Conservation (phyloP, 768 basidiomycete genomes). For the Lactifluus piperatus region DNA sequence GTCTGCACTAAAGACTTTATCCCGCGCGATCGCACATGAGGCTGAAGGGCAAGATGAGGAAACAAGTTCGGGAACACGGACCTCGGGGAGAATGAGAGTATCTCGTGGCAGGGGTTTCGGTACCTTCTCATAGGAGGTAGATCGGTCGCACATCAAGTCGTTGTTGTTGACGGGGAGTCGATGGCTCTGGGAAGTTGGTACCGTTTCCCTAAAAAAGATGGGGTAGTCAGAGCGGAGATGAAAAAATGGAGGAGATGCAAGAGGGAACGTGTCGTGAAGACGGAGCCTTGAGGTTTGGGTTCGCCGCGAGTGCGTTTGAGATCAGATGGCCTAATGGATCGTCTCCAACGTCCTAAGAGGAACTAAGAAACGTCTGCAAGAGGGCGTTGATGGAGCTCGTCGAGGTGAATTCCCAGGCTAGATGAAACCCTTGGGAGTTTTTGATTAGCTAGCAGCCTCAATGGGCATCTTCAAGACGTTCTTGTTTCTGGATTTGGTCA, state of each 20-base stretch:
- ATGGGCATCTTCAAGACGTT: background rate
- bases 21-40: constrained; percentile 10
- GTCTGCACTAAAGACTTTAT: background rate
- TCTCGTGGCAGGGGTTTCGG: background rate
- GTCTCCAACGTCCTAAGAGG: background rate
- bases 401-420: background rate
- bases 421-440: background rate
- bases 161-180: background rate
- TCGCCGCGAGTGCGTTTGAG: background rate
- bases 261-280: constrained; percentile 1
- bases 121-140: background rate
- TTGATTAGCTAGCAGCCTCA: background rate
- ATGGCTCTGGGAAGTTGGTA: background rate
- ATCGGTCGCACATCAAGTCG: background rate
- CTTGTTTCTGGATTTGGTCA: background rate
- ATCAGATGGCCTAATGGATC: background rate
- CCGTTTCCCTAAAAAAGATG: background rate
- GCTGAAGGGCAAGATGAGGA: background rate
- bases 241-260: constrained; percentile 10
- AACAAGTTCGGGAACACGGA: constrained; percentile 3
- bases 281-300: constrained; percentile 14
- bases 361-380: background rate
- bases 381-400: background rate
- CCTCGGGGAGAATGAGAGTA: background rate
- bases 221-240: constrained; percentile 7